Evolutionary conservation across 2,329 filamentous ascomycete species (phyloP), one percentile per base, ranked within the genome.

Genomic region (Colletotrichum scovillei): DNA sequence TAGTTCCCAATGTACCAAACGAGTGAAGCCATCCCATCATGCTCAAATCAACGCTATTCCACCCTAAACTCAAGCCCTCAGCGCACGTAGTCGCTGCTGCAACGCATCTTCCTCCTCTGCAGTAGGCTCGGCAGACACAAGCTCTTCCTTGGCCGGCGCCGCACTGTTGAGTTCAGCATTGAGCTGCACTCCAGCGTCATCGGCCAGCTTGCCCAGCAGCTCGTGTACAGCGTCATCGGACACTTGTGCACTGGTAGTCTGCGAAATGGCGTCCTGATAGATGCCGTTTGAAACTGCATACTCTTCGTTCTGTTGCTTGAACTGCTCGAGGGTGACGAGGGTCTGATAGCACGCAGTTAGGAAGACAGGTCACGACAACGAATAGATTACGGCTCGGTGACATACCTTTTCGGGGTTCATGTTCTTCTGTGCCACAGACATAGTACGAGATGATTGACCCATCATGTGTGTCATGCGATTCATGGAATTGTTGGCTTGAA

Each of bases 201-300:
- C 95, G 75, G 95, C 95, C 56, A 97, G 90, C 84, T 97, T 93
- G 76, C 91, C 92, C 84, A 97, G 93, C 75, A 97, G 85, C 76
- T 94, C 92, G 82, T 97, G 95, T 2, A 97, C 94, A 77, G 95
- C 94, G 77, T 97, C 95, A 81, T 97, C 83, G 86, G 94, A 84
- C 85, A 95, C 82, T 87, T 94, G 81, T 86, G 92, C 78, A 83
- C 94, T 81, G 1, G 95, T 97, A 49, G 93, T 93, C 74, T 93
- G 92, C 26, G 90, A 91, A 75, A 95, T 96, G 73, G 94, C 94
- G 79, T 95, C 95, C 82, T 96, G 94, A 83, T 97, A 97, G 83
- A 95, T 95, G 77, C 92, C 88, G 81, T 90, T 91, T 80, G 86
- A 88, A 84, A 91, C 89, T 81, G 88, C 88, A 81, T 91, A 91